Evolutionary conservation across 1,284 basidiomycete species (phyloP).

Genomic region (Hymenochaete sp.): DNA sequence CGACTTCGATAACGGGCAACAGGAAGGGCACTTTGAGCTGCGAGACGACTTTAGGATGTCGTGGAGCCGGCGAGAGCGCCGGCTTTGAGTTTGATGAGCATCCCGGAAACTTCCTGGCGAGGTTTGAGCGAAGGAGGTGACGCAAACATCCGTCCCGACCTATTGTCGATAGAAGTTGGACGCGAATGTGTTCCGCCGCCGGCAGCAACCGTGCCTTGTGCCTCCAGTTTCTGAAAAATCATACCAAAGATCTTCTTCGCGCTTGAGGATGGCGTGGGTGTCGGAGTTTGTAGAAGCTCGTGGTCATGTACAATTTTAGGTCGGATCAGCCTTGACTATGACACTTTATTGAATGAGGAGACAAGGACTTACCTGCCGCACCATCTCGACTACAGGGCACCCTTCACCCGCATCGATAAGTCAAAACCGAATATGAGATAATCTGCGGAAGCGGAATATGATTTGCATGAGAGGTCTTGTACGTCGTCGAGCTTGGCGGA

Average conservation of each 20-base stretch:
- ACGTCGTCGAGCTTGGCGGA: too few species aligned
- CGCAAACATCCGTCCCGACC: slow-evolving; percentile 1
- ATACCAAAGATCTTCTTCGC: slow-evolving; percentile 65
- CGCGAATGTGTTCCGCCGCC: neutral
- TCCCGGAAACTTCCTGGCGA: slow-evolving; percentile 6
- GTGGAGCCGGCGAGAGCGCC: slow-evolving; percentile 87
- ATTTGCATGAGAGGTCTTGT: too few species aligned
- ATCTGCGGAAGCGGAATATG: too few species aligned
- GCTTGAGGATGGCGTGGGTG: slow-evolving; percentile 24
- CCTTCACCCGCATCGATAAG: too few species aligned
- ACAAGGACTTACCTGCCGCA: too few species aligned
- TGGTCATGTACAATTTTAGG: too few species aligned
- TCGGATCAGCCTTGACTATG: too few species aligned
- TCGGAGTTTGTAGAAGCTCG: too few species aligned
- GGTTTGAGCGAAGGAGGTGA: slow-evolving; percentile 4
- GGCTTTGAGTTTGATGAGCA: slow-evolving; percentile 43
- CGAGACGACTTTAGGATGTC: slow-evolving; percentile 92
- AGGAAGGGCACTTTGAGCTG: slow-evolving; percentile 86
- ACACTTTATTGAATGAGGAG: too few species aligned
- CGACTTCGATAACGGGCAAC: slow-evolving; percentile 68
- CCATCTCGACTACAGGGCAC: too few species aligned
- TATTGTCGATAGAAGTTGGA: slow-evolving; percentile 7
- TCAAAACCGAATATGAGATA: too few species aligned
- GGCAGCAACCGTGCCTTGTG: slow-evolving; percentile 5
- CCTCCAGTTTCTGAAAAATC: slow-evolving; percentile 60